Percentiles rank a stretch among this genome's conserved stretches.
Evolutionary conservation across 2,329 filamentous ascomycete genomes (phyloP).

Genomic region (Xenosphaeropsis pyriputrescens): DNA sequence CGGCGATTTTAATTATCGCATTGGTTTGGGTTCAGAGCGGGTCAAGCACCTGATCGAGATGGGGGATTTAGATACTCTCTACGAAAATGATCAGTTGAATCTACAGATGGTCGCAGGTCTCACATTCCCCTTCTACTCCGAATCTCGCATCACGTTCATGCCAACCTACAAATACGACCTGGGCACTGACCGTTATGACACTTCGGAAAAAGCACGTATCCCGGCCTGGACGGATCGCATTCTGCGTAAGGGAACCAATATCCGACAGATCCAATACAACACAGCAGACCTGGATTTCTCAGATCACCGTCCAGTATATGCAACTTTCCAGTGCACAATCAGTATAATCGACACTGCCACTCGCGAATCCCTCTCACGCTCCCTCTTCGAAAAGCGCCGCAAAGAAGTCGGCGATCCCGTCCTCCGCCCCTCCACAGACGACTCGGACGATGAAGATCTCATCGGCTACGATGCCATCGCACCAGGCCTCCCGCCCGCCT

Average conservation of each 20-base stretch:
- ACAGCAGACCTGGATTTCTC: conserved; percentile 76
- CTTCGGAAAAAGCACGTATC: conserved; percentile 88
- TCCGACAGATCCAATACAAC: conserved; percentile 73
- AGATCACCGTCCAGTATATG: conserved; percentile 92
- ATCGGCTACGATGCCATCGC: conserved; percentile 73
- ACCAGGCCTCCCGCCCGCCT: conserved; percentile 56
- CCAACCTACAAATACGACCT: conserved; percentile 96
- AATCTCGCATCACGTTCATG: conserved; percentile 73
- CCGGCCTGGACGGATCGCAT: conserved; percentile 97
- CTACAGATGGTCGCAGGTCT: conserved; percentile 90
- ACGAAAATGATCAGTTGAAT: conserved; percentile 92
- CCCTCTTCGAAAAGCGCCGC: conserved; percentile 58
- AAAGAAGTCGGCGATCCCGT: conserved; percentile 49
- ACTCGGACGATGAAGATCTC: conserved; percentile 64
- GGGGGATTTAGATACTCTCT: conserved; percentile 61
- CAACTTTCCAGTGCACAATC: conserved; percentile 72
- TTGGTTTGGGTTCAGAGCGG: conserved; percentile 67
- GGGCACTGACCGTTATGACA: conserved; percentile 79
- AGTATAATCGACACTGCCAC: conserved; percentile 62
- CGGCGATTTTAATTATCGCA: conserved; percentile 96
- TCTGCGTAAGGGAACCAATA: conserved; percentile 68
- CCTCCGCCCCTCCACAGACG: conserved; percentile 41
- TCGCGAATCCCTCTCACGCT: conserved; percentile 57
- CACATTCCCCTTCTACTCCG: conserved; percentile 83
- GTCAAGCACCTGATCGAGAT: conserved; percentile 61